Evolutionary conservation across 306 rosid species (phyloP).

Genomic region (Oemleria cerasiformis): DNA sequence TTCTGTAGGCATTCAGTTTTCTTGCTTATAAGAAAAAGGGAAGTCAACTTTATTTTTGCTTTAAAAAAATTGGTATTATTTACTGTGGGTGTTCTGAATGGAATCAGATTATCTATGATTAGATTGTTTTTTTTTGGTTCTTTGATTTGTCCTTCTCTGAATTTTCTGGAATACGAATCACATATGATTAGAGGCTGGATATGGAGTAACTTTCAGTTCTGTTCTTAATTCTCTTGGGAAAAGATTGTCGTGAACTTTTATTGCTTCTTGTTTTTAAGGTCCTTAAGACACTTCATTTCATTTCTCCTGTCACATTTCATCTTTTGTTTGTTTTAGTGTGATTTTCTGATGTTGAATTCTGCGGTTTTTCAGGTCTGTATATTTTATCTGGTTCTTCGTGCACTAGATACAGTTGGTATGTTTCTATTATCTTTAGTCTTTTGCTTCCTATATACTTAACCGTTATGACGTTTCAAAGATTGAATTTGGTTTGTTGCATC

Average conservation of each 20-base stretch:
- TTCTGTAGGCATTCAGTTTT: background rate
- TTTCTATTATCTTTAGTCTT: conserved; percentile 26
- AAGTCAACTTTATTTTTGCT: background rate
- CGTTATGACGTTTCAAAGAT: background rate
- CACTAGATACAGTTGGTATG: conserved; percentile 96
- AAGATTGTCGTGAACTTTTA: background rate
- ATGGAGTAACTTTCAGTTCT: background rate
- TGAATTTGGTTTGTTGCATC: background rate
- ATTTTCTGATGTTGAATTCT: conserved; percentile 7
- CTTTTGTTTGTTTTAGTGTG: background rate
- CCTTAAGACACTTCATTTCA: background rate
- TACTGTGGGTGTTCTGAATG: background rate
- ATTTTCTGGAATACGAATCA: background rate
- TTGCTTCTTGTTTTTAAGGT: background rate
- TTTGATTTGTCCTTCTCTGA: background rate
- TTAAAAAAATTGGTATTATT: background rate
- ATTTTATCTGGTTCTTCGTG: conserved; percentile 89
- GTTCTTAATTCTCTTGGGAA: background rate
- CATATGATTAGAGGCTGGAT: background rate
- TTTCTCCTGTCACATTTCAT: background rate
- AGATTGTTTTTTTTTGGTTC: background rate
- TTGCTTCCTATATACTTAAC: background rate
- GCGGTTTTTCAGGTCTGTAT: conserved; percentile 78
- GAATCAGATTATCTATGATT: background rate
- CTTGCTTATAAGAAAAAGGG: background rate